Base-by-base conservation (phyloP, 257 asterid genomes). In the Leptodermis oblonga region DNA sequence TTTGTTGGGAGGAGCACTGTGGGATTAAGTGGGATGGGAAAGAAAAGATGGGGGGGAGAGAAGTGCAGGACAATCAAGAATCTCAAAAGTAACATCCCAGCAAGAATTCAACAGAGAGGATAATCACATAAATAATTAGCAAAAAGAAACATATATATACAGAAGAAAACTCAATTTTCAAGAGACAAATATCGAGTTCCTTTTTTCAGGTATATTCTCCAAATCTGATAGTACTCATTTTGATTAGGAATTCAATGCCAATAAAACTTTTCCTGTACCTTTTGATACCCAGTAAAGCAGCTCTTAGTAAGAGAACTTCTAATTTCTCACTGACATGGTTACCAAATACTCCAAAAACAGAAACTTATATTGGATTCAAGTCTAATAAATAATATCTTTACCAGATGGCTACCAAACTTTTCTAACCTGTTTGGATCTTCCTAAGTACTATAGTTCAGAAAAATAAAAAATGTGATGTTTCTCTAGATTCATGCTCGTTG, bases 31-130 rank as follows among this genome's bases (percentile, higher is more conserved):
- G 12, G 13, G 59, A 6, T 52, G 31, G 49, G 18, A 25, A 23
- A 28, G 62, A 37, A 10, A n/a, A 9, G 30, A 15, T 2, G 34
- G 36, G 12, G 62, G 8, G 17, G n/a, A n/a, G n/a, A 41, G 20
- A 41, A 23, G 37, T 31, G 23, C 52, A 63, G 52, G 68, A 39
- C 53, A 33, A 13, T 63, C 36, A 37, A 62, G 67, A 43, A 39
- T 41, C 13, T 4, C 42, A 2, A 1, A 20, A 20, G 46, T 43
- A 39, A 62, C 33, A 36, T 37, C 20, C 37, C 67, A 22, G 30
- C 26, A 36, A 10, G 23, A 39, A 20, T 36, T n/a, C 31, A 63
- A 23, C 22, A 12, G 15, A 39, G 7, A 39, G 51, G 22, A 7
- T 12, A 22, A 4, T n/a, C 17, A 1, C 39, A 4, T 30, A 36